These are phyloP conservation scores for Ceratobasidium sp. DNA, from an alignment of 1,284 basidiomycete species.

Conservation along the genomic window DNA sequence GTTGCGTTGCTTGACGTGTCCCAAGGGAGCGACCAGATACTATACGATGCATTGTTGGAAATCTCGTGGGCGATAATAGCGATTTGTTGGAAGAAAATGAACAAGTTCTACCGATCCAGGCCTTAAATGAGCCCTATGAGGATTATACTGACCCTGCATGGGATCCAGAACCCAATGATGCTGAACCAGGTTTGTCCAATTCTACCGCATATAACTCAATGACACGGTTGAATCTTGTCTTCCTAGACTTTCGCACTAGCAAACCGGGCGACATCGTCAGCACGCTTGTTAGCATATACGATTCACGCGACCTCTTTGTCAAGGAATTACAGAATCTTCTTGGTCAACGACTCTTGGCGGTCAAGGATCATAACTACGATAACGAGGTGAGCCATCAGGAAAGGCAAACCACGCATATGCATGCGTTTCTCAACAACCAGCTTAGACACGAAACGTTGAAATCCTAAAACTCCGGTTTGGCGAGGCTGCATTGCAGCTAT, in stretches of 20 bases:
- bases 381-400: constrained; percentile 73
- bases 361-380: constrained; percentile 84
- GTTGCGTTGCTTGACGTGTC: constrained; percentile 29
- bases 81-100: constrained; percentile 86
- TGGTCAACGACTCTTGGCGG: constrained; percentile 83
- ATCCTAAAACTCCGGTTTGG: constrained; percentile 95
- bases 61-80: constrained; percentile 88
- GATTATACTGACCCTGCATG: constrained; percentile 90
- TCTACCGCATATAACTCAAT: not conserved
- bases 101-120: constrained; percentile 78
- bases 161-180: constrained; percentile 95
- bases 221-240: not conserved
- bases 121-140: constrained; percentile 72
- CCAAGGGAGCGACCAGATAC: constrained; percentile 87
- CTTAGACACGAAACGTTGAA: constrained; percentile 88
- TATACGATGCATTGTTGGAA: constrained; percentile 91
- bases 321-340: constrained; percentile 92
- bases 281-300: constrained; percentile 95
- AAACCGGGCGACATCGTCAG: constrained; percentile 92
- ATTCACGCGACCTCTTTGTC: constrained; percentile 93
- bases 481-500: constrained; percentile 88
- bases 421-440: constrained; percentile 9
- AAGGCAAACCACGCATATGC: constrained; percentile 15
- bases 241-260: constrained; percentile 85
- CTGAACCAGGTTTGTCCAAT: constrained; percentile 78